Evolutionary conservation across 2,329 filamentous ascomycete species (phyloP), one percentile per base, ranked within the genome.

Genomic region (Colletotrichum neosansevieriae): DNA sequence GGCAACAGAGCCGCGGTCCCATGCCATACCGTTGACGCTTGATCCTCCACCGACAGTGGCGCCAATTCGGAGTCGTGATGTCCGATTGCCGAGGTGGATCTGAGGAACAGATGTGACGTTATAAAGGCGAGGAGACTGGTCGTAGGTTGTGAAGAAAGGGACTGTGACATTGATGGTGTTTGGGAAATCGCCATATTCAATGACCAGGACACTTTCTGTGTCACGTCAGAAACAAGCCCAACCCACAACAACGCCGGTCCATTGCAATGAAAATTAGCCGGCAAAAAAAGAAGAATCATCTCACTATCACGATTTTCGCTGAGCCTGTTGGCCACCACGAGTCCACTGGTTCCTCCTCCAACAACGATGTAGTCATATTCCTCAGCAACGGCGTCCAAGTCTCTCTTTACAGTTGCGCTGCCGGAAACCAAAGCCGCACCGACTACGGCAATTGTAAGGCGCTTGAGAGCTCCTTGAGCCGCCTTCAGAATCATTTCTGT

Each of bases 271-370:
- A n/a, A 15, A 10, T 10, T n/a, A 32, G 6, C 11, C 13, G 4
- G 24, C 6, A 21, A 21, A 21, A 4, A 21, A 21, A 21, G 21
- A 21, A 17, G 4, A 2, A 3, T 19, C 3, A 9, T 19, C 66
- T 59, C 32, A 69, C 66, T 69, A 7, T 75, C 71, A 19, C 74
- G 73, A 66, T 77, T 75, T 60, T 80, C 78, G 12, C 77, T 78
- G 1, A 80, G 76, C 10, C 79, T 76, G 6, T 76, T 76, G 1
- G 79, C 79, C 11, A 80, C 75, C n/a, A 77, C 74, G 45, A 78
- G 76, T 32, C 78, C 77, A 4, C 77, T 77, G 2, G 78, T 79
- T 7, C 79, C 79, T n/a, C 78, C 76, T 10, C 76, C 76, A 2
- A 76, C 69, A n/a, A 78, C 72, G 19, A 78, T 73, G 54, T 76